These are phyloP conservation scores for Alternaria solani DNA, from an alignment of 2,329 filamentous ascomycete genomes.

Conservation along the genomic window DNA sequence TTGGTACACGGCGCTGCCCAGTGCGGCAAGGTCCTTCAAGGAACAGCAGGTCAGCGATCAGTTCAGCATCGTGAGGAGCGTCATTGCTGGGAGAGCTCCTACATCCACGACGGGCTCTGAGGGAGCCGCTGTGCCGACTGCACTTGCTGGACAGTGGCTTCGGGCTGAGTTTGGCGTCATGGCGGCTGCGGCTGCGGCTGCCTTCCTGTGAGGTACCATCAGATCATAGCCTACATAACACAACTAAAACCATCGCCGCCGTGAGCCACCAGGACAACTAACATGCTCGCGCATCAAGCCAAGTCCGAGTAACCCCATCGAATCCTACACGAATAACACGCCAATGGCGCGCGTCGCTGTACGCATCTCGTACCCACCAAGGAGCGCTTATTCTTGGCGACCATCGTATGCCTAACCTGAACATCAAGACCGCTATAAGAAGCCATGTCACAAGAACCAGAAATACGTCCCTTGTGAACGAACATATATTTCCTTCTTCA, in stretches of 20 bases:
- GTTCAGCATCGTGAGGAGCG: constrained; percentile 38
- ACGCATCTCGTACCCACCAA: neutral
- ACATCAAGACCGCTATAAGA: neutral
- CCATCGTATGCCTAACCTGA: neutral
- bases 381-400: neutral
- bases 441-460: neutral
- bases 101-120: constrained; percentile 27
- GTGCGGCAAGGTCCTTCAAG: constrained; percentile 38
- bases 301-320: neutral
- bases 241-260: neutral
- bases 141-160: constrained; percentile 26
- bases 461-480: neutral
- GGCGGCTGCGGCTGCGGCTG: constrained; percentile 39
- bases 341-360: neutral
- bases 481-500: neutral
- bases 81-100: constrained; percentile 25
- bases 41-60: constrained; percentile 42
- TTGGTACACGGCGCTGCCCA: constrained; percentile 44
- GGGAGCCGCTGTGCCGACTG: constrained; percentile 30
- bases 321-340: neutral
- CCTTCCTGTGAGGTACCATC: constrained; percentile 29
- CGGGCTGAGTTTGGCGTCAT: constrained; percentile 36
- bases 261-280: neutral
- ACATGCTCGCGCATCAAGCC: neutral
- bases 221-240: neutral